These are phyloP conservation scores for Russula griseocarnosa DNA, from an alignment of 768 basidiomycete species.

Conservation along the genomic window DNA sequence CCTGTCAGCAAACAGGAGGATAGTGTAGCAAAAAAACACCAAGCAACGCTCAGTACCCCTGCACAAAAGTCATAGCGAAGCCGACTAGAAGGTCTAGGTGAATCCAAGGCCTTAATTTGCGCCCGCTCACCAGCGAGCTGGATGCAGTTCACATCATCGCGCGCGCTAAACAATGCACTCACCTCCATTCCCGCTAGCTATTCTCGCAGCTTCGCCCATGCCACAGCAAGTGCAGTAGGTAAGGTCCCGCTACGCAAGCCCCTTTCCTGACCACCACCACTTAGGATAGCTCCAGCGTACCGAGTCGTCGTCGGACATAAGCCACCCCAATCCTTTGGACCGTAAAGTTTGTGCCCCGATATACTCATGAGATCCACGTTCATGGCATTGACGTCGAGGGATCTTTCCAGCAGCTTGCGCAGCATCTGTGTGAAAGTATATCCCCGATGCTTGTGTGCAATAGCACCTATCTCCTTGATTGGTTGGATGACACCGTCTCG, in stretches of 20 bases:
- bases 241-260: constrained; percentile 94
- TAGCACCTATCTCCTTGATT: constrained; percentile 86
- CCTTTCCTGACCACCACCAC: constrained; percentile 95
- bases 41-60: constrained; percentile 82
- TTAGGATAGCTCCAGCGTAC: constrained; percentile 93
- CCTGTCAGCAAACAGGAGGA: constrained; percentile 33
- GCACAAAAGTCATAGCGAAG: constrained; percentile 70
- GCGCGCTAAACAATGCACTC: constrained; percentile 41
- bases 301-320: constrained; percentile 87
- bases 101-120: constrained; percentile 38
- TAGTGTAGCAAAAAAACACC: constrained; percentile 10
- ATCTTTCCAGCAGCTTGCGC: constrained; percentile 95
- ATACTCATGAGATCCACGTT: constrained; percentile 95
- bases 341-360: constrained; percentile 96
- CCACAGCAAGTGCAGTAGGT: constrained; percentile 81
- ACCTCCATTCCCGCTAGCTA: constrained; percentile 93
- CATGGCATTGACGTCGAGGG: constrained; percentile 91
- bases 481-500: constrained; percentile 98
- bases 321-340: constrained; percentile 95
- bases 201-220: constrained; percentile 88
- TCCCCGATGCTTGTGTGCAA: constrained; percentile 83
- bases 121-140: constrained; percentile 32
- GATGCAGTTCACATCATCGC: constrained; percentile 37
- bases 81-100: constrained; percentile 44
- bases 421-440: constrained; percentile 96